A percentile compares a stretch with the other conserved stretches of the same genome.
phyloP scores from a whole-genome alignment of 257 asterid genomes.

The Ehretia macrophylla region DNA sequence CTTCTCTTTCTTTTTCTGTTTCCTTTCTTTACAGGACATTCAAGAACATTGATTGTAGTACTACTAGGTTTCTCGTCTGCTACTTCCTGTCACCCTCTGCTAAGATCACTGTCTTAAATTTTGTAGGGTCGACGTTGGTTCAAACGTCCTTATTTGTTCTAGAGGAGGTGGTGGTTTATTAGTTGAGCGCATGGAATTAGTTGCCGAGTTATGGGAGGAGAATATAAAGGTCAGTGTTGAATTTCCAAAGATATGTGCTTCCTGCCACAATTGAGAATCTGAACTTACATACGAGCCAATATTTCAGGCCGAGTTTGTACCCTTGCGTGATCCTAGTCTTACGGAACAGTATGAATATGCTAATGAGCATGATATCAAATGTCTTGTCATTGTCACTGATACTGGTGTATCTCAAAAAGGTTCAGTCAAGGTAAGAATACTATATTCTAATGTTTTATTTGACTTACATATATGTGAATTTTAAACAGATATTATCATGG shows the following conservation, averaged over 20 bases:
- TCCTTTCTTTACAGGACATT: not conserved
- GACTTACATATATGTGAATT: not conserved
- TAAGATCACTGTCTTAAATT: not conserved
- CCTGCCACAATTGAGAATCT: constrained; percentile 1
- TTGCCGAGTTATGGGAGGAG: constrained; percentile 90
- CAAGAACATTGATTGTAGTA: not conserved
- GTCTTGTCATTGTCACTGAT: constrained; percentile 80
- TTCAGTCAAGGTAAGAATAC: constrained; percentile 66
- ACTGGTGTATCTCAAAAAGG: constrained; percentile 73
- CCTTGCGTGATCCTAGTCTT: constrained; percentile 81
- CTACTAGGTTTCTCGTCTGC: not conserved
- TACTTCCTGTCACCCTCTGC: not conserved
- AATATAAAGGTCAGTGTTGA: constrained; percentile 59
- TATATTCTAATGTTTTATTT: constrained; percentile 5
- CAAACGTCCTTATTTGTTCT: constrained; percentile 77
- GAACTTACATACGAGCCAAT: constrained; percentile 2
- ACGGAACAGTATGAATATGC: constrained; percentile 98
- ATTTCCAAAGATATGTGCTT: constrained; percentile 6
- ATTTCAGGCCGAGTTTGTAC: constrained; percentile 85
- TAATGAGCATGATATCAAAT: constrained; percentile 82
- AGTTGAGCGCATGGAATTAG: constrained; percentile 90
- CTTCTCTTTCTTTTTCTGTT: constrained; percentile 2
- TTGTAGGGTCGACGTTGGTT: constrained; percentile 53
- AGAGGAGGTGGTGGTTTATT: constrained; percentile 98
- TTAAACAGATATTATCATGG: too few species aligned